Percentiles rank a stretch among this genome's conserved stretches.
These are phyloP conservation scores for Colletotrichum costaricense DNA, from an alignment of 2,329 filamentous ascomycete genomes.

Conservation along the genomic window DNA sequence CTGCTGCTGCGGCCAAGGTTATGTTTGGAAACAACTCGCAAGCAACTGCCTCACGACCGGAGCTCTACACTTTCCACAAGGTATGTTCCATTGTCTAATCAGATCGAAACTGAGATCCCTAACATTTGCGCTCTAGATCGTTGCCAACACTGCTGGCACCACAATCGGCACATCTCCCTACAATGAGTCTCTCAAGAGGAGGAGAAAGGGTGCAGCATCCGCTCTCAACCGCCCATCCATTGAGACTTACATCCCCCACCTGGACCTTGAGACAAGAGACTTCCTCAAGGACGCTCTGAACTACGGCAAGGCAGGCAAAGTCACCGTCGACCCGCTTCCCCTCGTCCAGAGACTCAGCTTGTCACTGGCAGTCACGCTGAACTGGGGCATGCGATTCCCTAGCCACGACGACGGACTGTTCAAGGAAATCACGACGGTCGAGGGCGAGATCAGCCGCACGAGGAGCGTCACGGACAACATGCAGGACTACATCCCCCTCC, in stretches of 20 bases:
- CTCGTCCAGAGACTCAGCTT: constrained; percentile 74
- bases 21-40: constrained; percentile 76
- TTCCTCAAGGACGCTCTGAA: constrained; percentile 70
- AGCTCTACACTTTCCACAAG: constrained; percentile 70
- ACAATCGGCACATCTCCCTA: constrained; percentile 74
- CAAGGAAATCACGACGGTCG: constrained; percentile 39
- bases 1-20: constrained; percentile 71
- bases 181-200: constrained; percentile 74
- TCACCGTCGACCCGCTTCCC: constrained; percentile 69
- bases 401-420: constrained; percentile 33
- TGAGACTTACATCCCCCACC: constrained; percentile 70
- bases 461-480: constrained; percentile 39
- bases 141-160: constrained; percentile 41
- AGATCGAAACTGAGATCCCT: background rate
- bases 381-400: constrained; percentile 67
- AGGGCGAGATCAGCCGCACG: constrained; percentile 37
- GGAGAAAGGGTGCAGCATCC: constrained; percentile 74
- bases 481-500: constrained; percentile 39
- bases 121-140: constrained; percentile 55
- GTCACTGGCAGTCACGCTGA: constrained; percentile 72
- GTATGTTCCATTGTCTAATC: background rate
- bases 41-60: constrained; percentile 72
- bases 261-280: constrained; percentile 63
- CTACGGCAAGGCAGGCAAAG: constrained; percentile 64
- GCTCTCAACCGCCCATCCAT: constrained; percentile 74